Base-by-base conservation (phyloP, 176 grass and related monocot genomes). In the Triticum dicoccoides region DNA sequence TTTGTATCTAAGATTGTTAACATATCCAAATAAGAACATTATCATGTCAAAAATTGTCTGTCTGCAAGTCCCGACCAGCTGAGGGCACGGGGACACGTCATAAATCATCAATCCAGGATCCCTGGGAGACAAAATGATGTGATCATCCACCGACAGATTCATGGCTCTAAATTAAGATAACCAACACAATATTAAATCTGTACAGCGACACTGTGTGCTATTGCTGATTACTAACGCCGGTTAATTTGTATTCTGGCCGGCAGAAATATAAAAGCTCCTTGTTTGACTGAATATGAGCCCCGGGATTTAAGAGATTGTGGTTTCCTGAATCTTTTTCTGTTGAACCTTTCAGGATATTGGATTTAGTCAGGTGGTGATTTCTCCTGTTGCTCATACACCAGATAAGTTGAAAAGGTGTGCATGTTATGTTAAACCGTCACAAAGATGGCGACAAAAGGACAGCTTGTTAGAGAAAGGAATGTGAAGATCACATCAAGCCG, bases 401-500 rank as follows among this genome's bases (percentile, higher is more conserved):
- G 66, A 72, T 62, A 68, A 35, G 67, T 51, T 51, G 32, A 47
- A 74, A 77, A 81, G 10, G 58, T 71, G 18, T 79, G 61, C 32
- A 80, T 81, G 51, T 86, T 87, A 87, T 92, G 91, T 82, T 90
- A 86, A 80, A 65, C 59, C 35, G 49, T 65, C 21, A 68, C 71
- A 84, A 88, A 71, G 25, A 93, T 90, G 92, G 65, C 81, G 72
- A 86, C 81, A 1, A 90, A 91, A 90, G 80, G 69, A 61, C 88
- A 90, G 65, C 9, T 79, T 54, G 83, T 29, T 78, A 90, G 66
- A 56, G 83, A 76, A 82, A 80, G 69, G 61, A 91, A 82, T 34
- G 65, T 78, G 67, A 91, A 56, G 73, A 77, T 77, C 21, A 23
- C 83, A 74, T 13, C 80, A 77, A 78, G 65, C 70, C 69, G 37